Conservation (phyloP, 2,329 filamentous ascomycete species). For the Cladosporium oxysporum region DNA sequence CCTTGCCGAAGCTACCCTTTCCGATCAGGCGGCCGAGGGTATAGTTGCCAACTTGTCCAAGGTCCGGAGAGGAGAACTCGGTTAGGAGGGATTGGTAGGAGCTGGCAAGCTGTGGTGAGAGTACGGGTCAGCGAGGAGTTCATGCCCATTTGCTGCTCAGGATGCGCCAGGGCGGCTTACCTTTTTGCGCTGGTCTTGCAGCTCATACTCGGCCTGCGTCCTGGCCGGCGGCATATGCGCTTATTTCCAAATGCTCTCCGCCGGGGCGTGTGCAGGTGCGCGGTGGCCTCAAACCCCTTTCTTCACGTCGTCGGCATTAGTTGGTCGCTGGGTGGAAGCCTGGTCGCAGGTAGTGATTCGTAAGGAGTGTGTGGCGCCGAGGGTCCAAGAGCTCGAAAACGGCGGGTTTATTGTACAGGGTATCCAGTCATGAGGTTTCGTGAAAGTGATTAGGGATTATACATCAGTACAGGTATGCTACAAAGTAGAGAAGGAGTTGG, state of each 20-base stretch:
- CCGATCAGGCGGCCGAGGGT: constrained; percentile 87
- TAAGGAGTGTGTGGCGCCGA: background rate
- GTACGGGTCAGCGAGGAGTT: constrained; percentile 5
- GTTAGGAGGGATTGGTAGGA: constrained; percentile 97
- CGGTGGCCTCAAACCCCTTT: constrained; percentile 12
- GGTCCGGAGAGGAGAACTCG: constrained; percentile 90
- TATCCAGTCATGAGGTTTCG: constrained; percentile 4
- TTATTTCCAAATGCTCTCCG: constrained; percentile 2
- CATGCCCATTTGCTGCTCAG: background rate
- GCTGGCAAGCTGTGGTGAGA: constrained; percentile 72
- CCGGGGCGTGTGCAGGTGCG: constrained; percentile 9
- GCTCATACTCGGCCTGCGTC: constrained; percentile 38
- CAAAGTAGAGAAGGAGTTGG: background rate
- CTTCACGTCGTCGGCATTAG: constrained; percentile 16
- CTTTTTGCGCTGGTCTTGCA: constrained; percentile 40
- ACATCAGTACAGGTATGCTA: background rate
- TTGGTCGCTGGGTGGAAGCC: constrained; percentile 9
- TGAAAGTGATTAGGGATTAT: constrained; percentile 7
- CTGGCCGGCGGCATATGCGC: constrained; percentile 37
- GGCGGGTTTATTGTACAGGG: constrained; percentile 4
- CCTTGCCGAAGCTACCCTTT: constrained; percentile 97
- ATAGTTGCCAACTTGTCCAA: constrained; percentile 94
- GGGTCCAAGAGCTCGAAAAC: background rate
- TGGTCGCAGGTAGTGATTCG: background rate
- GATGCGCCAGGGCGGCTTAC: constrained; percentile 23